Evolutionary conservation across 192 early-diverging fungal genomes (phyloP).

Genomic region (Coemansia sp.): DNA sequence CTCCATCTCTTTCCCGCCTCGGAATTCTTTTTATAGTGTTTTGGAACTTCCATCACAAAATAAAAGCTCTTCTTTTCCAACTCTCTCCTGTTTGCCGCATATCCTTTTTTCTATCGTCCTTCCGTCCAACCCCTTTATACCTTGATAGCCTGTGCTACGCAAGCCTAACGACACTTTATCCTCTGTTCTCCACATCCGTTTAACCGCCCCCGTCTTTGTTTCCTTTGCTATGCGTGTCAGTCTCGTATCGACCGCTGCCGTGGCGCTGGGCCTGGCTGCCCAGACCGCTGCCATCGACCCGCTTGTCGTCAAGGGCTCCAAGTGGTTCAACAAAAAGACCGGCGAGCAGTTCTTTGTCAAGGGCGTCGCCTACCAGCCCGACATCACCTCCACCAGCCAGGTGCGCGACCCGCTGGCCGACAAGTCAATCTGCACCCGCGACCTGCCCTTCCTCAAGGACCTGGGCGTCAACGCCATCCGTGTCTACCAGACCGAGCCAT

Average conservation of each 20-base stretch:
- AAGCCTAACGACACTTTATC: constrained; percentile 3
- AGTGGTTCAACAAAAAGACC: constrained; percentile 67
- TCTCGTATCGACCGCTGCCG: constrained; percentile 11
- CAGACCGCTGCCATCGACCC: constrained; percentile 55
- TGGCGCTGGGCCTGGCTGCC: constrained; percentile 29
- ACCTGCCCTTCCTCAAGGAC: constrained; percentile 61
- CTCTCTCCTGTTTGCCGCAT: neutral
- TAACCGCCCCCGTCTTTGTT: neutral
- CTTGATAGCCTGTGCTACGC: neutral
- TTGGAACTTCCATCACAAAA: too few species aligned
- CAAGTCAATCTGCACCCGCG: constrained; percentile 56
- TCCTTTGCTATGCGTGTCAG: constrained; percentile 26
- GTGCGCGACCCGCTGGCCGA: constrained; percentile 63
- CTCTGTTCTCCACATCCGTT: neutral
- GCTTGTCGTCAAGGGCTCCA: constrained; percentile 63
- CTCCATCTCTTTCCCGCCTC: too few species aligned
- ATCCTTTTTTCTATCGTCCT: neutral
- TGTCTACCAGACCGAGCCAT: constrained; percentile 66
- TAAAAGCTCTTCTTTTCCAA: neutral
- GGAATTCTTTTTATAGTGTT: neutral
- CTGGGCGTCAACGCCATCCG: constrained; percentile 68
- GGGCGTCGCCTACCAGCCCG: constrained; percentile 72
- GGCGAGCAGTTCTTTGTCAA: constrained; percentile 75
- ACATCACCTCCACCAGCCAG: constrained; percentile 29
- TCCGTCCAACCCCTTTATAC: too few species aligned